These are phyloP conservation scores for Lathyrus oleraceus DNA, from an alignment of 306 rosid genomes.

Conservation along the genomic window DNA sequence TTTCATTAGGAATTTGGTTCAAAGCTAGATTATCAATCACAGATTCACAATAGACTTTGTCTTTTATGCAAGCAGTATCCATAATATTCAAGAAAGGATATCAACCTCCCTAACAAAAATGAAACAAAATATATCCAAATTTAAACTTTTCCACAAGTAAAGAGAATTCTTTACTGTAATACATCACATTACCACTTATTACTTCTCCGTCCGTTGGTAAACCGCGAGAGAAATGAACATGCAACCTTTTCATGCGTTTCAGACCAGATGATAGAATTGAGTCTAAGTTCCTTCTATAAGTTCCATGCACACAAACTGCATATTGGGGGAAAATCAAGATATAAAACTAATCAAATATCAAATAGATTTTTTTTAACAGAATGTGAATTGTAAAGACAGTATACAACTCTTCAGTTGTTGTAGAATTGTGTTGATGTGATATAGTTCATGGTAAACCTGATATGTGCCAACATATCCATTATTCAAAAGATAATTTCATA, in stretches of 20 bases:
- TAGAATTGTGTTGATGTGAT: neutral
- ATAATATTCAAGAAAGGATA: conserved; percentile 12
- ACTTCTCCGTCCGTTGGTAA: conserved; percentile 91
- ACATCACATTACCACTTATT: conserved; percentile 70
- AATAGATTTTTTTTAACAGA: neutral
- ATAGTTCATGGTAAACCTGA: neutral
- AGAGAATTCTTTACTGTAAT: neutral
- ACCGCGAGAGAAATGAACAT: conserved; percentile 86
- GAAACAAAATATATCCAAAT: neutral
- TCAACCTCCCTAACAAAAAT: neutral
- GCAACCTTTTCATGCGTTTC: conserved; percentile 87
- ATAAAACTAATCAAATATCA: conserved; percentile 5
- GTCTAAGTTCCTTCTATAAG: conserved; percentile 74
- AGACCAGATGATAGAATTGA: conserved; percentile 79
- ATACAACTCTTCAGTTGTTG: neutral
- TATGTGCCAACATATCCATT: neutral
- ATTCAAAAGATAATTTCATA: neutral
- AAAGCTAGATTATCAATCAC: neutral
- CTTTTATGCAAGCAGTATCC: neutral
- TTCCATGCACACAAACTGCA: conserved; percentile 94
- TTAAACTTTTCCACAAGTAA: neutral
- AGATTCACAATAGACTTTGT: neutral
- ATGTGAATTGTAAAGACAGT: neutral
- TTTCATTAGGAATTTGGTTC: too few relatives aligned
- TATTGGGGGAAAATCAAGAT: conserved; percentile 23